Base-by-base conservation (phyloP, 139 green algal genomes). In the Haematococcus sp. region DNA sequence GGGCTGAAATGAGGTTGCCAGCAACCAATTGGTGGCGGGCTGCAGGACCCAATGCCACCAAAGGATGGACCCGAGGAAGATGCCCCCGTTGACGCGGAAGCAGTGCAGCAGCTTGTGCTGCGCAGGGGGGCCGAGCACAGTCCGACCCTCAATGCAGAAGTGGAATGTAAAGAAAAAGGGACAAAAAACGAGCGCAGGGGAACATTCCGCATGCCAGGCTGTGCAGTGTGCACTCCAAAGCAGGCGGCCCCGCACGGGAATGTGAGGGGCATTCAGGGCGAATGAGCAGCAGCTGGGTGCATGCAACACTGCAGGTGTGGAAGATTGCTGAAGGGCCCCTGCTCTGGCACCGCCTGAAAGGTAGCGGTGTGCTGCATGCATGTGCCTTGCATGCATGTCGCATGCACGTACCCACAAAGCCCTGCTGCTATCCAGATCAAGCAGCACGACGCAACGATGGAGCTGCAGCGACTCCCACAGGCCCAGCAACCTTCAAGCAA, bases 21-120 rank as follows among this genome's bases (percentile, higher is more conserved):
- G 68, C 46, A 91, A 65, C 77, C 81, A 88, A 23, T 43, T 27
- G 43, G 80, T 52, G 19, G 40, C 58, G 5, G 79, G 86, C 25
- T 44, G 44, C 17, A 90, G 74, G 0, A 59, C 60, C 27, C 81
- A 46, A 11, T 83, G 59, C 30, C 86, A 76, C 31, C 83, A 46
- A n/a, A 88, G 61, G 20, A 90, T 85, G 75, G 86, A 92, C 64
- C 86, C 86, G 5, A 86, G 56, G n/a, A 92, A 90, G 30, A 94
- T 84, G 33, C 75, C 44, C 0, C 89, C 89, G 31, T 93, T 93
- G 0, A 90, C 46, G 0, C 87, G 25, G 7, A 91, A 83, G 74
- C 86, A 91, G 2, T 83, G 77, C 15, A 61, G 43, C 0, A 82
- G 78, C 43, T 86, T 83, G 22, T 51, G 65, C 88, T 92, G 85